Conservation (phyloP, 2,329 filamentous ascomycete genomes). For the Trichoderma koningiopsis region DNA sequence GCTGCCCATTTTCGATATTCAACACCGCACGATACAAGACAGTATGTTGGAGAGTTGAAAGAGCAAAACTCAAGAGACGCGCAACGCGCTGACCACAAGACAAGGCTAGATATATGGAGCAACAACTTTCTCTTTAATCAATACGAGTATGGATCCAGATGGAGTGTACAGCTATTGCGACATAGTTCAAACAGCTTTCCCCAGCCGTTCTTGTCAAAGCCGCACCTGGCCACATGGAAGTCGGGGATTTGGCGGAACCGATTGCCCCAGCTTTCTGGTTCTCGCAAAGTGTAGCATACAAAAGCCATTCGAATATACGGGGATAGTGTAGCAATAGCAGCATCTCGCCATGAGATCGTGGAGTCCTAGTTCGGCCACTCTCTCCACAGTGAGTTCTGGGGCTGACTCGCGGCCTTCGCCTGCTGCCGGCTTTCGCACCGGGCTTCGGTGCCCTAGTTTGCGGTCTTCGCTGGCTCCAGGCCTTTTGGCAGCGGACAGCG, state of each 20-base stretch:
- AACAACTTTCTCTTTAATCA: slow-evolving; percentile 3
- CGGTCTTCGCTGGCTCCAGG: slow-evolving; percentile 10
- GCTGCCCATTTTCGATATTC: slow-evolving; percentile 2
- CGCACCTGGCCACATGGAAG: slow-evolving; percentile 18
- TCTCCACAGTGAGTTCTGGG: not conserved
- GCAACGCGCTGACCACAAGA: not conserved
- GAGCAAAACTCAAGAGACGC: not conserved
- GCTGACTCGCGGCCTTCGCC: slow-evolving; percentile 13
- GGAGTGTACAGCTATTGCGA: not conserved
- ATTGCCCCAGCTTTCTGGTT: slow-evolving; percentile 14
- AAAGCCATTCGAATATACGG: not conserved
- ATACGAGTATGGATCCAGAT: not conserved
- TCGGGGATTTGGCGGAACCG: slow-evolving; percentile 15
- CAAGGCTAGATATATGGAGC: slow-evolving; percentile 12
- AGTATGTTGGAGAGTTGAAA: not conserved
- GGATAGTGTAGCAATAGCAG: not conserved
- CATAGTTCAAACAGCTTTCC: not conserved
- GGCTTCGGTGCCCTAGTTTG: slow-evolving; percentile 1
- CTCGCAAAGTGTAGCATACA: not conserved
- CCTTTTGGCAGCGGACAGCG: slow-evolving; percentile 16
- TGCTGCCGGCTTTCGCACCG: slow-evolving; percentile 10
- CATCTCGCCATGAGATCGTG: not conserved
- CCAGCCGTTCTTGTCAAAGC: slow-evolving; percentile 2
- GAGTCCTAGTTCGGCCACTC: slow-evolving; percentile 1
- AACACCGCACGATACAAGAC: not conserved